Conservation (phyloP, 257 asterid genomes). For the Nicotiana tabacum region DNA sequence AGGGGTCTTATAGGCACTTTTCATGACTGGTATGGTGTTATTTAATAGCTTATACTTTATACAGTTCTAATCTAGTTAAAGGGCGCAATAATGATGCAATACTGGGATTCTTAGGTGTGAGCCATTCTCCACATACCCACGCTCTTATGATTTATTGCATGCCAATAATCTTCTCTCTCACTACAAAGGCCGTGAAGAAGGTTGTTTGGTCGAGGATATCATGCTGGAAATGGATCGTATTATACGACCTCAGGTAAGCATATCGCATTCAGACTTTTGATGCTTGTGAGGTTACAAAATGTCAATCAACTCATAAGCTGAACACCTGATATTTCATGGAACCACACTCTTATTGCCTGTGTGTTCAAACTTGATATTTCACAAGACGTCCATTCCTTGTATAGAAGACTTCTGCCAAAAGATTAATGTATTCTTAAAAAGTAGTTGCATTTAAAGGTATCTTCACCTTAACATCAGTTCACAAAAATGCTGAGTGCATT, state of each 20-base stretch:
- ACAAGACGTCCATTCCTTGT: neutral
- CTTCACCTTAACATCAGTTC: neutral
- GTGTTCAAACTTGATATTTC: neutral
- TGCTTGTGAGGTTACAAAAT: neutral
- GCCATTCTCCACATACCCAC: conserved; percentile 92
- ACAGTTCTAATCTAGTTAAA: neutral
- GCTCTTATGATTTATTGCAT: conserved; percentile 62
- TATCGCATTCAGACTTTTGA: neutral
- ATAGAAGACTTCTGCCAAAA: neutral
- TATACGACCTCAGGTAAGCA: conserved; percentile 67
- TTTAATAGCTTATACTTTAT: neutral
- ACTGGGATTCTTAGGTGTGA: conserved; percentile 57
- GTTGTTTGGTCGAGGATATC: conserved; percentile 78
- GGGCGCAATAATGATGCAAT: conserved; percentile 3
- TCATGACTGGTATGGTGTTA: conserved; percentile 72
- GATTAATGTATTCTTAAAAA: neutral
- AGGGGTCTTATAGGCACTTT: conserved; percentile 76
- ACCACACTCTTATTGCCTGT: neutral
- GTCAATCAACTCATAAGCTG: neutral
- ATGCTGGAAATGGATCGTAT: conserved; percentile 93
- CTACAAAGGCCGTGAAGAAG: conserved; percentile 47
- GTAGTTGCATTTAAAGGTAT: neutral
- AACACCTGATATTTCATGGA: neutral
- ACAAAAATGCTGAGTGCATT: neutral
- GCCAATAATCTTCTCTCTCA: conserved; percentile 56